Base-by-base conservation (phyloP, 352 stramenopile species). In the Globisporangium paroecandrum region DNA sequence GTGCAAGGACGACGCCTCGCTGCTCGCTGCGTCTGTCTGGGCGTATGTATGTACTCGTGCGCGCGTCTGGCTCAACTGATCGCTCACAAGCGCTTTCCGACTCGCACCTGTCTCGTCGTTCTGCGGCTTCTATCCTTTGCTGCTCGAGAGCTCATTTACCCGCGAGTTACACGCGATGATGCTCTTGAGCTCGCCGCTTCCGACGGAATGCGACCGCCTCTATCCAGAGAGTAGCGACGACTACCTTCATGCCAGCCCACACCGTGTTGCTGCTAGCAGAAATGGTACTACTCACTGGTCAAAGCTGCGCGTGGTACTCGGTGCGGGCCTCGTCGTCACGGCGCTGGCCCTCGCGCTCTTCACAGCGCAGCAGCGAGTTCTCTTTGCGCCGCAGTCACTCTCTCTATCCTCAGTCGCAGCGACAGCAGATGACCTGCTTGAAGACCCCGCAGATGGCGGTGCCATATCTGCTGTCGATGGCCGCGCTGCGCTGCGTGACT, bases 61-160 rank as follows among this genome's bases (percentile, higher is more conserved):
- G 12, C 36, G 36, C 36, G 36, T 43, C 36, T 43, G 12, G 12
- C 15, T 43, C 36, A 43, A 1, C 12, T 43, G 36, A 43, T 43
- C 36, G 4, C 55, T 8, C 55, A 61, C 55, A 61, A 61, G 27
- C 25, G 6, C 55, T 61, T 61, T 57, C 22, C 27, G 15, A 46
- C 3, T 8, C 54, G 20, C 24, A 20, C 20, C 20, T 38, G 3
- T 38, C 54, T 59, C 25, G 47, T 55, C 36, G 36, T 43, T 43
- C 15, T 43, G 36, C 36, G 47, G 47, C 20, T 55, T 8, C 20
- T 55, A n/a, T 27, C 4, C 12, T n/a, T 46, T 59, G 27, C 15
- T 8, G 55, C 29, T 9, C 18, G 29, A 27, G 18, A 24, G n/a
- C 36, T 51, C 34, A 36, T 54, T 51, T 36, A 3, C 0, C 2